Conservation (phyloP, 2,329 filamentous ascomycete species). For the Geosmithia flava region DNA sequence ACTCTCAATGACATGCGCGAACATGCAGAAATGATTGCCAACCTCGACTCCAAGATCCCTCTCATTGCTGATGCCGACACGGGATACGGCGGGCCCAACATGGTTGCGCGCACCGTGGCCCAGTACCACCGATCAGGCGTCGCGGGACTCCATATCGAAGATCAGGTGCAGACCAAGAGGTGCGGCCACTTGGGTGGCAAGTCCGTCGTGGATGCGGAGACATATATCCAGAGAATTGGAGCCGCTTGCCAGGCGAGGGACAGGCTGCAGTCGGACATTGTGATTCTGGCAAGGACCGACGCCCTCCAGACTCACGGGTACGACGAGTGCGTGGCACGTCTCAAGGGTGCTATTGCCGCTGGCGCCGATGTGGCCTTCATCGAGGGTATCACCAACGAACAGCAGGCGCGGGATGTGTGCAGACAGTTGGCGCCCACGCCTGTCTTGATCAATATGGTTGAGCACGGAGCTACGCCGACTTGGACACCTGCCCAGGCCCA, state of each 20-base stretch:
- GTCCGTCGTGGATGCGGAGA: conserved; percentile 37
- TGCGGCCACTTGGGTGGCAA: conserved; percentile 54
- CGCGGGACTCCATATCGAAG: conserved; percentile 49
- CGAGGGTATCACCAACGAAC: conserved; percentile 40
- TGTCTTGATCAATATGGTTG: conserved; percentile 45
- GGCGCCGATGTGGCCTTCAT: conserved; percentile 50
- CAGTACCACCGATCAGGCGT: conserved; percentile 41
- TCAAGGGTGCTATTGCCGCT: conserved; percentile 35
- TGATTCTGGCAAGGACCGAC: conserved; percentile 54
- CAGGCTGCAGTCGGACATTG: conserved; percentile 37
- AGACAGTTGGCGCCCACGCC: conserved; percentile 33
- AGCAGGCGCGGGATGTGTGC: conserved; percentile 34
- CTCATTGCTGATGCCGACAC: conserved; percentile 52
- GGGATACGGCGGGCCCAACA: conserved; percentile 39
- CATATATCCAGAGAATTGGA: conserved; percentile 42
- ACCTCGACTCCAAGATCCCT: conserved; percentile 39
- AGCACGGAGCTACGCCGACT: conserved; percentile 40
- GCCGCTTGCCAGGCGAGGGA: conserved; percentile 39
- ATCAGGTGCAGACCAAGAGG: conserved; percentile 51
- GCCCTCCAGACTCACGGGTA: conserved; percentile 44
- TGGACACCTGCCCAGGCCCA: conserved; percentile 38
- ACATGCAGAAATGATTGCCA: conserved; percentile 54
- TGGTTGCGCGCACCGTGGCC: conserved; percentile 39
- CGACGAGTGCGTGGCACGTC: conserved; percentile 37
- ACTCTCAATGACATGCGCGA: conserved; percentile 49